These are phyloP conservation scores for Metarhizium anisopliae DNA, from an alignment of 2,329 filamentous ascomycete genomes.

Conservation along the genomic window DNA sequence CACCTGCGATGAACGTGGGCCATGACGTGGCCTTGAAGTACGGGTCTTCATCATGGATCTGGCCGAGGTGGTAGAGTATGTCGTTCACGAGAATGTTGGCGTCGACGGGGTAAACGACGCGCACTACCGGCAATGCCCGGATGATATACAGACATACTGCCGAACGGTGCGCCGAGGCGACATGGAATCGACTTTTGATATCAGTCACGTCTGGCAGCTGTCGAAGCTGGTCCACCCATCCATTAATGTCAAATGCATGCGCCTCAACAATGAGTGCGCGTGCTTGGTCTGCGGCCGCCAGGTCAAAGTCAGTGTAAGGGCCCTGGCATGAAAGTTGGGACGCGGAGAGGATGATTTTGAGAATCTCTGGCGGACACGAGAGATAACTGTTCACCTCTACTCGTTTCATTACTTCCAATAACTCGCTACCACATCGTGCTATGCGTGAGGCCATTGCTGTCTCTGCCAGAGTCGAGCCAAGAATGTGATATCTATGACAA, in stretches of 20 bases:
- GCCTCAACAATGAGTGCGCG: conserved; percentile 31
- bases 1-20: conserved; percentile 49
- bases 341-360: conserved; percentile 35
- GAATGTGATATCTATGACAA: conserved; percentile 28
- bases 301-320: conserved; percentile 20
- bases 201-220: conserved; percentile 26
- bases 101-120: conserved; percentile 27
- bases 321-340: conserved; percentile 33
- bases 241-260: conserved; percentile 31
- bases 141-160: conserved; percentile 39
- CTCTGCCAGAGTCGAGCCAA: conserved; percentile 29
- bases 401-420: conserved; percentile 30
- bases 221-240: conserved; percentile 32
- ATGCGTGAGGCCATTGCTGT: conserved; percentile 28
- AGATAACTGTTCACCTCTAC: conserved; percentile 34
- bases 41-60: conserved; percentile 36
- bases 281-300: conserved; percentile 25
- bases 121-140: conserved; percentile 30
- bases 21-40: conserved; percentile 53
- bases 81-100: conserved; percentile 37
- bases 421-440: conserved; percentile 28
- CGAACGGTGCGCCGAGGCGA: conserved; percentile 37
- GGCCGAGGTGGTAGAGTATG: conserved; percentile 40
- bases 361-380: conserved; percentile 32
- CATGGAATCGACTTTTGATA: conserved; percentile 31